Evolutionary conservation across 768 basidiomycete genomes (phyloP).

Genomic region (Leccinum rimulosum): DNA sequence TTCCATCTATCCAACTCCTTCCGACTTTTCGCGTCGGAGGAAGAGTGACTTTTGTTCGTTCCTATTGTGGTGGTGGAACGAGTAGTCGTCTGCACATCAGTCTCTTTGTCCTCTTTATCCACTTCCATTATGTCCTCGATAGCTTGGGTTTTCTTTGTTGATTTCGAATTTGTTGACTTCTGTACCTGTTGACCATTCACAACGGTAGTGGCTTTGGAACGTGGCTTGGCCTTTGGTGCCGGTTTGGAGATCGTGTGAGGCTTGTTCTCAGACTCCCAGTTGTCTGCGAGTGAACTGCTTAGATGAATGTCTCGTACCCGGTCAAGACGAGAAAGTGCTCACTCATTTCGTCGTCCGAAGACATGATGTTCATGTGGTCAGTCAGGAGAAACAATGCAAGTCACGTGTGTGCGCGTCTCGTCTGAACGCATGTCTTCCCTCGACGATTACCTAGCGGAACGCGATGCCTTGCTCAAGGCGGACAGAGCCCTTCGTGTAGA

Average conservation of each 20-base stretch:
- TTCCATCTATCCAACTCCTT: conserved; percentile 33
- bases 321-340: conserved; percentile 7
- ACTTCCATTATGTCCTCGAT: conserved; percentile 16
- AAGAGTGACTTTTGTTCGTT: conserved; percentile 9
- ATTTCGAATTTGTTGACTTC: conserved; percentile 10
- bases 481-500: conserved; percentile 58
- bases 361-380: conserved; percentile 20
- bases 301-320: conserved; percentile 21
- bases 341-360: conserved; percentile 35
- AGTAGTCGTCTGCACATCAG: background rate
- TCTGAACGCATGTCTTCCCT: background rate
- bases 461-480: conserved; percentile 30
- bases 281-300: conserved; percentile 24
- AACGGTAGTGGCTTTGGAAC: conserved; percentile 6
- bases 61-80: conserved; percentile 7
- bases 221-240: conserved; percentile 16
- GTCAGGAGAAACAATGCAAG: background rate
- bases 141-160: conserved; percentile 5
- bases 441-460: conserved; percentile 24
- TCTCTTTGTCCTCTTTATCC: conserved; percentile 5
- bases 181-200: conserved; percentile 6
- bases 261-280: conserved; percentile 11
- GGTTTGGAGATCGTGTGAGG: background rate
- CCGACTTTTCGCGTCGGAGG: conserved; percentile 14
- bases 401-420: conserved; percentile 6